These are phyloP conservation scores for Geotrichum restrictum DNA, from an alignment of 1,139 yeast species.

Conservation along the genomic window DNA sequence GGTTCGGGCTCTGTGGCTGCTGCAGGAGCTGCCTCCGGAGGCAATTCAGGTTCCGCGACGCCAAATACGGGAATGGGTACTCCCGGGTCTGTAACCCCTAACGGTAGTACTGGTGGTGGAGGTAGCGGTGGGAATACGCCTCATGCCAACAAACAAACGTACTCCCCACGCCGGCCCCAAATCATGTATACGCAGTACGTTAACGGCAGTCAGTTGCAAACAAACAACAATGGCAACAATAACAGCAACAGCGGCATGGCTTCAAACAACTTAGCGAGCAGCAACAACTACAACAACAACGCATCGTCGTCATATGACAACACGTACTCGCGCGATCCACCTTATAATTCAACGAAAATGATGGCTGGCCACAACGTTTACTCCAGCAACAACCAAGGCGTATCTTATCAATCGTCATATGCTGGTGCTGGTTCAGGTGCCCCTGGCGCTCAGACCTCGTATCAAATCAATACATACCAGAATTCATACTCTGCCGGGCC, in stretches of 20 bases:
- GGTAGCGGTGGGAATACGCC: not conserved
- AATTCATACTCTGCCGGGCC: not conserved
- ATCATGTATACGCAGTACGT: not conserved
- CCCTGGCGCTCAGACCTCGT: not conserved
- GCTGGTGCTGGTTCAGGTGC: no score
- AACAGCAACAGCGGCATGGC: not conserved
- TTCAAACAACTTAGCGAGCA: not conserved
- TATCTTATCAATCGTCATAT: no score
- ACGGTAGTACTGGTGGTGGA: not conserved
- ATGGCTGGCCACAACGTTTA: not conserved
- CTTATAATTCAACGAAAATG: no score
- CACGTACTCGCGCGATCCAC: no score
- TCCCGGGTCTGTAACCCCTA: not conserved
- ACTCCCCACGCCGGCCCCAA: not conserved
- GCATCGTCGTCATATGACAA: no score
- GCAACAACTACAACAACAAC: not conserved
- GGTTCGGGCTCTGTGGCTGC: not conserved
- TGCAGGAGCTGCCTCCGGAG: constrained; percentile 14
- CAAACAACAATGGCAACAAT: not conserved
- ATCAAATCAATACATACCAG: not conserved
- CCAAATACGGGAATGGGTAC: no score
- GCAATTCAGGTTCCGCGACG: not conserved
- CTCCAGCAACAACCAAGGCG: not conserved
- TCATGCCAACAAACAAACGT: not conserved
- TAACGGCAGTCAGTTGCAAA: not conserved